Evolutionary conservation across 1,284 basidiomycete genomes (phyloP).

Genomic region (Tylopilus orsonianus): DNA sequence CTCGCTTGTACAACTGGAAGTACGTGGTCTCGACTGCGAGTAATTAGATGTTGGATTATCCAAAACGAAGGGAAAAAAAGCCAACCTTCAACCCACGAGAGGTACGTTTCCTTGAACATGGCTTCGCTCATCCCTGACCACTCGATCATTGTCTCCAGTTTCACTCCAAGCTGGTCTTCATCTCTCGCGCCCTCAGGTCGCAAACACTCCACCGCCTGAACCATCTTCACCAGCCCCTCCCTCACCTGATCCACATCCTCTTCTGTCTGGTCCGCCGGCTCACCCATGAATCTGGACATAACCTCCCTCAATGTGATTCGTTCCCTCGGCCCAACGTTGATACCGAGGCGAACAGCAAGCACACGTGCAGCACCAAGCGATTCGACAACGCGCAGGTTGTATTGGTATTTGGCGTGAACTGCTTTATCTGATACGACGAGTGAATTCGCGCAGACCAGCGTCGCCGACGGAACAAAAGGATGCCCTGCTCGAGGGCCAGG

Average conservation of each 20-base stretch:
- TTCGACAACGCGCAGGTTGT: constrained; percentile 89
- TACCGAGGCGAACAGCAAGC: constrained; percentile 57
- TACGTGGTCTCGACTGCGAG: constrained; percentile 67
- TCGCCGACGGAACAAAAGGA: constrained; percentile 37
- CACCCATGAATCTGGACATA: constrained; percentile 48
- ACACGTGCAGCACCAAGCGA: constrained; percentile 77
- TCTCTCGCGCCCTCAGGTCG: constrained; percentile 39
- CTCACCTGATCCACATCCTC: constrained; percentile 45
- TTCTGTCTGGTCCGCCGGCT: constrained; percentile 42
- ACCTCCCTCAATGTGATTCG: constrained; percentile 53
- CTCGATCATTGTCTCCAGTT: constrained; percentile 69
- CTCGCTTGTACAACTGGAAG: constrained; percentile 80
- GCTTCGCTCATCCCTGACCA: constrained; percentile 57
- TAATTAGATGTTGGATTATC: neutral
- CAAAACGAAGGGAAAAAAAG: neutral
- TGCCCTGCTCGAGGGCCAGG: constrained; percentile 39
- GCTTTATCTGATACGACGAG: constrained; percentile 84
- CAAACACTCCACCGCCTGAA: constrained; percentile 52
- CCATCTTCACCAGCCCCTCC: constrained; percentile 48
- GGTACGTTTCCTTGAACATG: constrained; percentile 64
- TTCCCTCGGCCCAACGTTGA: constrained; percentile 45
- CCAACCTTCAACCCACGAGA: constrained; percentile 77
- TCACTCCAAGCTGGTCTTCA: constrained; percentile 54
- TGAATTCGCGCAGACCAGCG: constrained; percentile 83
- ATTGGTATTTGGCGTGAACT: constrained; percentile 70